These are phyloP conservation scores for Geoglossum cookeanum DNA, from an alignment of 2,329 filamentous ascomycete genomes.

Conservation along the genomic window DNA sequence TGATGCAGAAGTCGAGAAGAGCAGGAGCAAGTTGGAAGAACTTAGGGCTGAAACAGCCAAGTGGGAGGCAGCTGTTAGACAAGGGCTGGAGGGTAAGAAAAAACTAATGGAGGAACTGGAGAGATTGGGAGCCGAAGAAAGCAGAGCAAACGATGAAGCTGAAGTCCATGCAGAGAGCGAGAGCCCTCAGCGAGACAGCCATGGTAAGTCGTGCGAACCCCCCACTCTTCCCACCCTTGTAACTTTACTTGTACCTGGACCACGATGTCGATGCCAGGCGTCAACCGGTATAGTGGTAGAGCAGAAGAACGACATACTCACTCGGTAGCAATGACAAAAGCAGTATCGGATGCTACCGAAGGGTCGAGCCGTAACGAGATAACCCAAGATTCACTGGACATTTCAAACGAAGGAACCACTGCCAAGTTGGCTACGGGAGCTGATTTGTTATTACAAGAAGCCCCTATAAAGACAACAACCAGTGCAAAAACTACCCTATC, in stretches of 20 bases:
- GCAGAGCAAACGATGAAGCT: constrained; percentile 20
- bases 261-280: background rate
- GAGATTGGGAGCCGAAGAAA: constrained; percentile 27
- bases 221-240: background rate
- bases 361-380: background rate
- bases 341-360: background rate
- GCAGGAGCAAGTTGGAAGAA: constrained; percentile 21
- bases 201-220: background rate
- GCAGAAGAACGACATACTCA: background rate
- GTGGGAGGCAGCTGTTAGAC: constrained; percentile 20
- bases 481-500: background rate
- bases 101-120: constrained; percentile 30
- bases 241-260: background rate
- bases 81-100: constrained; percentile 22
- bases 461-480: background rate
- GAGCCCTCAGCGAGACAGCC: background rate
- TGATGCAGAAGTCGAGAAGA: constrained; percentile 25
- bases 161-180: constrained; percentile 23
- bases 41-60: constrained; percentile 27
- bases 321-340: background rate
- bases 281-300: background rate
- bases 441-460: background rate
- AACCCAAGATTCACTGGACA: background rate
- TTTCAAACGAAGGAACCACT: background rate
- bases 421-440: background rate